Evolutionary conservation across 2,329 filamentous ascomycete genomes (phyloP).

Genomic region (Ambrosiella beaveri): DNA sequence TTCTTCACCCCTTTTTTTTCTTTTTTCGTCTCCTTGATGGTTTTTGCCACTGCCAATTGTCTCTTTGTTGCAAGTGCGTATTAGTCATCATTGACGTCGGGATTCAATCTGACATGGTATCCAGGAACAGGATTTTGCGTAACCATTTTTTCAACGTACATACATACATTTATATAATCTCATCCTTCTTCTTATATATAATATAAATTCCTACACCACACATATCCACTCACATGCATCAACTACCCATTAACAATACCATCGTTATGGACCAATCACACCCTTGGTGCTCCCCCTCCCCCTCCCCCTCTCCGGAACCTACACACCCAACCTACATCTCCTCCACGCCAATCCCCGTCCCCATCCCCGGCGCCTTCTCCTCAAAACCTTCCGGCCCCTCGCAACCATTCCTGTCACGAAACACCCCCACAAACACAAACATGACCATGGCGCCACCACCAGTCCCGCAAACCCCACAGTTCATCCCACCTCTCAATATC

Average conservation of each 20-base stretch:
- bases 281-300: not conserved
- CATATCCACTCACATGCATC: not conserved
- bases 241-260: not conserved
- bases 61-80: too few species aligned
- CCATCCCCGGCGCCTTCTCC: not conserved
- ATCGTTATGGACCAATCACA: not conserved
- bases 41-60: too few species aligned
- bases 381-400: not conserved
- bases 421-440: not conserved
- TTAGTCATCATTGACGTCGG: too few species aligned
- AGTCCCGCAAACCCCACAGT: not conserved
- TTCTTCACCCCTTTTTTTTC: too few species aligned
- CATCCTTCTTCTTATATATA: not conserved
- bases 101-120: too few species aligned
- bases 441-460: not conserved
- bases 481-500: not conserved
- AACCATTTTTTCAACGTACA: too few species aligned
- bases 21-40: too few species aligned
- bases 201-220: not conserved
- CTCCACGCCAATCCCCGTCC: not conserved
- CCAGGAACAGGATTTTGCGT: too few species aligned
- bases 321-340: not conserved
- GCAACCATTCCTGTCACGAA: not conserved
- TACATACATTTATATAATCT: not conserved
- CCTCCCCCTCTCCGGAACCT: not conserved